Conservation (phyloP, 192 early-diverging fungal genomes). For the Backusella australiensis region DNA sequence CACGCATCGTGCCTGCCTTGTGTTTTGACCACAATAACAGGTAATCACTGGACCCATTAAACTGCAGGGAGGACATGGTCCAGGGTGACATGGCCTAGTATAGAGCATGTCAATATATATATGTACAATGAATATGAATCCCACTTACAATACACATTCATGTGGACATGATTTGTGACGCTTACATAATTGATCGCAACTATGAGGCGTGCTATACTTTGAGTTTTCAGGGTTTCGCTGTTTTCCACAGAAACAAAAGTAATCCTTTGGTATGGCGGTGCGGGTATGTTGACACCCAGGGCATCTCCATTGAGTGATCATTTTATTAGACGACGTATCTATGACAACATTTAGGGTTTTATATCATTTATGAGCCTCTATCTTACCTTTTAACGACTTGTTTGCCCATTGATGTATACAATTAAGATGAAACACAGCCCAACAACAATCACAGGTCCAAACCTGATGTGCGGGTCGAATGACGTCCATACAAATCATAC, state of each 20-base stretch:
- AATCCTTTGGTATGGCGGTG: constrained; percentile 65
- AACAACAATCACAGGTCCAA: constrained; percentile 89
- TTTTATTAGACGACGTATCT: constrained; percentile 35
- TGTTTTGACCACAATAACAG: constrained; percentile 83
- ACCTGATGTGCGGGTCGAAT: constrained; percentile 66
- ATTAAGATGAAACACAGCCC: constrained; percentile 86
- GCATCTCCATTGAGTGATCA: constrained; percentile 71
- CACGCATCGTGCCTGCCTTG: constrained; percentile 66
- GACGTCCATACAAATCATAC: constrained; percentile 95
- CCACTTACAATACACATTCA: constrained; percentile 62
- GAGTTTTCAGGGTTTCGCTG: constrained; percentile 62
- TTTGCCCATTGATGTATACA: constrained; percentile 83
- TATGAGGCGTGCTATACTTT: constrained; percentile 74
- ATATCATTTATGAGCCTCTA: too few species aligned
- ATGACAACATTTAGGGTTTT: background rate
- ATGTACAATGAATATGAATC: background rate
- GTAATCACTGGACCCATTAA: constrained; percentile 67
- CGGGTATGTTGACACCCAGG: constrained; percentile 85
- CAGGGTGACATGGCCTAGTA: constrained; percentile 83
- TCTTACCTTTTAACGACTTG: constrained; percentile 56
- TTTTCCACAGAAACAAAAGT: constrained; percentile 90
- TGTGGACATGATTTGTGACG: constrained; percentile 68
- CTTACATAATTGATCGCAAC: constrained; percentile 82
- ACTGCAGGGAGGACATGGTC: constrained; percentile 91
- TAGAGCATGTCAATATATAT: background rate